These are phyloP conservation scores for Tylopilus vinaceipallidus DNA, from an alignment of 768 basidiomycete genomes.

Conservation along the genomic window DNA sequence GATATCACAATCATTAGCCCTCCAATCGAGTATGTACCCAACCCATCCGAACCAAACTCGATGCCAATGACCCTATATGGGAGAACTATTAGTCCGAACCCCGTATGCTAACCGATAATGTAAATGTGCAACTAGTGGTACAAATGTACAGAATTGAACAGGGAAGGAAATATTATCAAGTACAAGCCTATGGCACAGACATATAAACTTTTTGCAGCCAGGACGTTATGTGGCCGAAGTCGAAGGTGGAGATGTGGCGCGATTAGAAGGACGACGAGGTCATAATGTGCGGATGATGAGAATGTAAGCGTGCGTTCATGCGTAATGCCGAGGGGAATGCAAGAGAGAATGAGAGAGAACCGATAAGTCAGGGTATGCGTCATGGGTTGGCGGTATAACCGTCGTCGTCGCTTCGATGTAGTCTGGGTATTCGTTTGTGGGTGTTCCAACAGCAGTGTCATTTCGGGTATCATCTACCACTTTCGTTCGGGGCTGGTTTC, in stretches of 20 bases:
- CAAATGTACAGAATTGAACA: slow-evolving; percentile 31
- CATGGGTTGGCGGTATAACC: slow-evolving; percentile 33
- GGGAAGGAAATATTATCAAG: slow-evolving; percentile 27
- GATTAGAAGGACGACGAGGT: slow-evolving; percentile 32
- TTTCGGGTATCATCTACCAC: slow-evolving; percentile 22
- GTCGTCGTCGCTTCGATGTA: slow-evolving; percentile 25
- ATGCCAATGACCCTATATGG: slow-evolving; percentile 27
- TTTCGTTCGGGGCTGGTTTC: slow-evolving; percentile 30
- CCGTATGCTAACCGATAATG: slow-evolving; percentile 34
- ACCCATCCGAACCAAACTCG: slow-evolving; percentile 29
- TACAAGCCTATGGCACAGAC: slow-evolving; percentile 36
- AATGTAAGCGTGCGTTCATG: slow-evolving; percentile 25
- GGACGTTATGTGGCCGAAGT: slow-evolving; percentile 16
- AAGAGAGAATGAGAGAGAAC: slow-evolving; percentile 7
- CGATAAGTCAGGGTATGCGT: slow-evolving; percentile 39
- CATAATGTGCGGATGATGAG: slow-evolving; percentile 29
- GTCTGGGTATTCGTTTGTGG: slow-evolving; percentile 31
- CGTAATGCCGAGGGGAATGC: slow-evolving; percentile 23
- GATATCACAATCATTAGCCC: slow-evolving; percentile 32
- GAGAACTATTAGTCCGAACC: slow-evolving; percentile 32
- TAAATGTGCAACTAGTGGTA: slow-evolving; percentile 35
- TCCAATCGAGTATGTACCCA: slow-evolving; percentile 29
- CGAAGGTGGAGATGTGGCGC: slow-evolving; percentile 26
- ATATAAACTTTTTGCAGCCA: slow-evolving; percentile 21
- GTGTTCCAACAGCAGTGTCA: slow-evolving; percentile 10